These are phyloP conservation scores for Penicillium chermesinum DNA, from an alignment of 495 filamentous ascomycete species.

Conservation along the genomic window DNA sequence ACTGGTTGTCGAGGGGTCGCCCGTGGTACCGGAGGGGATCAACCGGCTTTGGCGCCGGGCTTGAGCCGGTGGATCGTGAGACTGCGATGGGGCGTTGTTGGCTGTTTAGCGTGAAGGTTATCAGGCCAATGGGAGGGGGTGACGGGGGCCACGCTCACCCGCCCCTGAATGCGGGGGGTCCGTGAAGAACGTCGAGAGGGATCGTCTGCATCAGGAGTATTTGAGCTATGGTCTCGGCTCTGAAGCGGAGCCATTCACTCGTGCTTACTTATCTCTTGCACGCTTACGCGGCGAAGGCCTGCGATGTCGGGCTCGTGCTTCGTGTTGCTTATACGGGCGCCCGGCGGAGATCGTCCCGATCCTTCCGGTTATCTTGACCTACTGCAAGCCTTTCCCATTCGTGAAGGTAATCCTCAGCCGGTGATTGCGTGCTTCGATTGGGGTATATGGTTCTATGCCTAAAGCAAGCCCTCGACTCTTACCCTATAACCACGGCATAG, in stretches of 20 bases:
- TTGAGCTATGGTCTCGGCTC: too few relatives aligned
- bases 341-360: background rate
- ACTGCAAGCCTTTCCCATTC: background rate
- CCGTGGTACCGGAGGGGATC: slow-evolving; percentile 1
- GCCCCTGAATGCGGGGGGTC: background rate
- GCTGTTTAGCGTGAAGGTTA: background rate
- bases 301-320: background rate
- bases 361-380: too few relatives aligned
- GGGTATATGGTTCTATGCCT: background rate
- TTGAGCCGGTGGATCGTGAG: background rate
- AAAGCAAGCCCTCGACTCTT: background rate
- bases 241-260: too few relatives aligned
- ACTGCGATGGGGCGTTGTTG: background rate
- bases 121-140: slow-evolving; percentile 3
- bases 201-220: too few relatives aligned
- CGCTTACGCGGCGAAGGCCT: too few relatives aligned
- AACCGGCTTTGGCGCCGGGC: background rate
- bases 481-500: slow-evolving; percentile 24
- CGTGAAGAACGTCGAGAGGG: background rate
- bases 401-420: too few relatives aligned
- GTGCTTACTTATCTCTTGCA: too few relatives aligned
- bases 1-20: slow-evolving; percentile 7
- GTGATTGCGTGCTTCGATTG: background rate
- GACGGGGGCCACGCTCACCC: slow-evolving; percentile 2
- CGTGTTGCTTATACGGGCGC: background rate